Evolutionary conservation across 306 rosid genomes (phyloP).

Genomic region (Sindora glabra): DNA sequence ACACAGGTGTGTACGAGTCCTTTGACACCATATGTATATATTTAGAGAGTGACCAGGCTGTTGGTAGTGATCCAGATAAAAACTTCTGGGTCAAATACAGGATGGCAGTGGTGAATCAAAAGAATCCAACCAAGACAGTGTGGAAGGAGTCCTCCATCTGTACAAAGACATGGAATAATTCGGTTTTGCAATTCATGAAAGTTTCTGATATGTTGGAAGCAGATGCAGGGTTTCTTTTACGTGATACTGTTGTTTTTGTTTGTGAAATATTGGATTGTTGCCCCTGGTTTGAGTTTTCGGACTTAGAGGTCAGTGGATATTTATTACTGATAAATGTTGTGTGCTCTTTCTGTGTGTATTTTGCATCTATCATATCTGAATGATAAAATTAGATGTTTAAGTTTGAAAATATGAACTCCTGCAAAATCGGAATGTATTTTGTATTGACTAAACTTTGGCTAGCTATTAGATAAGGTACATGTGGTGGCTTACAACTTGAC

Average conservation of each 20-base stretch:
- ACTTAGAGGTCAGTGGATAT: conserved; percentile 82
- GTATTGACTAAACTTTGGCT: conserved; percentile 22
- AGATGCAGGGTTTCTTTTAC: conserved; percentile 95
- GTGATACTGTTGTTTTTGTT: conserved; percentile 90
- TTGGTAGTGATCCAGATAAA: conserved; percentile 89
- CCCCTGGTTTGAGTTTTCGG: conserved; percentile 99
- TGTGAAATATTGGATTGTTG: conserved; percentile 99
- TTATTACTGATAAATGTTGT: too few relatives aligned
- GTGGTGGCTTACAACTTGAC: conserved; percentile 1
- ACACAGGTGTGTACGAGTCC: conserved; percentile 91
- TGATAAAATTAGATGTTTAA: conserved; percentile 18
- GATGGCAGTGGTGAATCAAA: conserved; percentile 98
- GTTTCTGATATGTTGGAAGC: conserved; percentile 94
- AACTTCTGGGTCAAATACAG: conserved; percentile 97
- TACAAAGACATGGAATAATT: conserved; percentile 98
- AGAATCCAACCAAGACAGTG: conserved; percentile 83
- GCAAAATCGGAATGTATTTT: too few relatives aligned
- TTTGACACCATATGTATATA: conserved; percentile 98
- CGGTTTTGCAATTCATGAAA: conserved; percentile 99
- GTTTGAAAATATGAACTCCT: conserved; percentile 20
- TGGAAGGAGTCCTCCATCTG: conserved; percentile 99
- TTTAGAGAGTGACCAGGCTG: conserved; percentile 98
- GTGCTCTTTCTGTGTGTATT: conserved; percentile 10
- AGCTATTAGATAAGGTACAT: conserved; percentile 18
- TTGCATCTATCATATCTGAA: conserved; percentile 19